Conservation (phyloP, 768 basidiomycete genomes). For the Serendipita sp. region DNA sequence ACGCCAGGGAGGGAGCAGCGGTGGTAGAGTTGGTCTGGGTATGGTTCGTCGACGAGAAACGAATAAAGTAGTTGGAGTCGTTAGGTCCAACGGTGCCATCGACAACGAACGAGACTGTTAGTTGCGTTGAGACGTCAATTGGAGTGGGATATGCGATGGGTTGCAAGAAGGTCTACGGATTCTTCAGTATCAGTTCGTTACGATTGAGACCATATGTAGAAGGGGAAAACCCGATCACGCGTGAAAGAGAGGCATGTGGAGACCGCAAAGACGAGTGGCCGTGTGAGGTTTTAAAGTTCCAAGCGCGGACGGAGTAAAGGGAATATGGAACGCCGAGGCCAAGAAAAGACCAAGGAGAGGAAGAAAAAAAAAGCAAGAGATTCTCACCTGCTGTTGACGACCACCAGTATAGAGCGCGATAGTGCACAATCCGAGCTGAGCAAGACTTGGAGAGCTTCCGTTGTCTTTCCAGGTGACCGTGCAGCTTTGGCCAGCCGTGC, state of each 20-base stretch:
- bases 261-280: constrained; percentile 23
- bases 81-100: not conserved
- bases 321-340: constrained; percentile 33
- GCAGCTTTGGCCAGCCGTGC: constrained; percentile 32
- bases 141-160: not conserved
- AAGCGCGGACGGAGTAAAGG: constrained; percentile 35
- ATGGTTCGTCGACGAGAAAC: constrained; percentile 40
- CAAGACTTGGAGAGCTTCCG: constrained; percentile 29
- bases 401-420: constrained; percentile 52
- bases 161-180: not conserved
- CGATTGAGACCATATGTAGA: too few relatives aligned
- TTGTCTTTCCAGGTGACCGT: constrained; percentile 47
- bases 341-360: not conserved
- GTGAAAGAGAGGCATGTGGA: not conserved
- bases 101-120: not conserved
- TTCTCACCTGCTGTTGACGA: constrained; percentile 24
- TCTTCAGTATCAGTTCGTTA: not conserved
- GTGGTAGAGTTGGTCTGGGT: constrained; percentile 27
- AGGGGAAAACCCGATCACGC: too few relatives aligned
- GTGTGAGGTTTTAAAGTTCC: constrained; percentile 34
- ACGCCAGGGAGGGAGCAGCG: constrained; percentile 36
- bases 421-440: constrained; percentile 31
- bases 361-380: not conserved
- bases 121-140: not conserved
- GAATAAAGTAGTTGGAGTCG: constrained; percentile 39